Base-by-base conservation (phyloP, 768 basidiomycete genomes). In the Auricularia sp. region DNA sequence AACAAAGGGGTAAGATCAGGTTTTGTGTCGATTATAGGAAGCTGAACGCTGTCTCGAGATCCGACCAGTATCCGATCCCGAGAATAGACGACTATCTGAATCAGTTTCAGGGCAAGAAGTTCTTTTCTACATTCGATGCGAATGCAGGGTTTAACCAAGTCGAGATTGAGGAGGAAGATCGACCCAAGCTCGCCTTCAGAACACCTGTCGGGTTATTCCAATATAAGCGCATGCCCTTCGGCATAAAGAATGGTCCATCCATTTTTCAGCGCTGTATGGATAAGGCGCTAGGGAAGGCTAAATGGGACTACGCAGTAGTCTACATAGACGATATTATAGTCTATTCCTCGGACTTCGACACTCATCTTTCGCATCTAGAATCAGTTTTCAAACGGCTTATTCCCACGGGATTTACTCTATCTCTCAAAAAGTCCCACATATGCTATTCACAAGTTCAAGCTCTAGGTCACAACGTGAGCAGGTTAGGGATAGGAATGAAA, bases 171-270 rank as follows among this genome's bases (percentile, higher is more conserved):
- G 65, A 71, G 0, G 67, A 73, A 11, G 73, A 72, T n/a, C 65
- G 67, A 14, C 71, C 75, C 23, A 75, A 76, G 47, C 72, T 74
- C 0, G 77, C 77, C 0, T 80, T 81, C 61, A 64, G 75, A 3
- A 74, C 74, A 0, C 80, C 79, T 64, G 61, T 67, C 36, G 80
- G 79, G 6, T 67, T 80, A 0, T 77, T 64, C 39, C 78, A 81
- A 65, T 80, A 80, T 66, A 65, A 64, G 34, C 61, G 76, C 43
- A 78, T 80, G 77, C 78, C 78, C 0, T 80, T 81, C 61, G 75
- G 76, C 0, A 69, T 71, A 1, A 58, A 71, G 0, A 77, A 77
- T 43, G 42, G 42, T 43, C 42, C 42, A 1, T 43, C 42, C 42
- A 43, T 43, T 10, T 43, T 43, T 18, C 23, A 23, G 23, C 23